These are phyloP conservation scores for Plantago coronopus DNA, from an alignment of 305 asterid genomes.

Conservation along the genomic window DNA sequence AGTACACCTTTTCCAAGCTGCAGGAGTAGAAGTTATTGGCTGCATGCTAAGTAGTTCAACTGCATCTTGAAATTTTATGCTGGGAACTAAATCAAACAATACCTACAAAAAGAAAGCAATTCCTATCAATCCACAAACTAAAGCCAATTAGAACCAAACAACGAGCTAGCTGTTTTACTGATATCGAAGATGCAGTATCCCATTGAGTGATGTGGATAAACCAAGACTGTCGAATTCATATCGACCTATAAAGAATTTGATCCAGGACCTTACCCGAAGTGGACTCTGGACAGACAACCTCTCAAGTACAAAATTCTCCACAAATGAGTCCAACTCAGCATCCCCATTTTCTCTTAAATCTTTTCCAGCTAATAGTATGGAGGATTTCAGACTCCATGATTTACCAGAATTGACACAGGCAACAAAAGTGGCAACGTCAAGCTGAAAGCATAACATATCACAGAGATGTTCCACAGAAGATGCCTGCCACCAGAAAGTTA, in stretches of 20 bases:
- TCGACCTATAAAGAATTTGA: constrained; percentile 13
- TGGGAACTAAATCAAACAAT: constrained; percentile 90
- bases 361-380: constrained; percentile 72
- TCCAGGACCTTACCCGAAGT: constrained; percentile 66
- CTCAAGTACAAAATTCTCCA: constrained; percentile 94
- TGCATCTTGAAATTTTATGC: constrained; percentile 88
- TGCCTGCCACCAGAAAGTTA: constrained; percentile 53
- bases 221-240: constrained; percentile 23
- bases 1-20: constrained; percentile 91
- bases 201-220: constrained; percentile 13
- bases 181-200: constrained; percentile 19
- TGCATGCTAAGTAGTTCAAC: constrained; percentile 93
- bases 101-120: constrained; percentile 51
- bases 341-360: constrained; percentile 44
- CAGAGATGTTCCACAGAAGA: constrained; percentile 88
- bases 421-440: constrained; percentile 94
- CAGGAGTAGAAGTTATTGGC: constrained; percentile 86
- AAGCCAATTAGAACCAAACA: constrained; percentile 21
- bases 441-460: constrained; percentile 86
- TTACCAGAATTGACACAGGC: constrained; percentile 88
- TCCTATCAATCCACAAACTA: constrained; percentile 19
- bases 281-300: constrained; percentile 95
- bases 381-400: constrained; percentile 85
- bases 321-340: constrained; percentile 79
- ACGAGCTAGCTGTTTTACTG: constrained; percentile 18